Base-by-base conservation (phyloP, 2,329 filamentous ascomycete species). In the Fusarium buxicola region DNA sequence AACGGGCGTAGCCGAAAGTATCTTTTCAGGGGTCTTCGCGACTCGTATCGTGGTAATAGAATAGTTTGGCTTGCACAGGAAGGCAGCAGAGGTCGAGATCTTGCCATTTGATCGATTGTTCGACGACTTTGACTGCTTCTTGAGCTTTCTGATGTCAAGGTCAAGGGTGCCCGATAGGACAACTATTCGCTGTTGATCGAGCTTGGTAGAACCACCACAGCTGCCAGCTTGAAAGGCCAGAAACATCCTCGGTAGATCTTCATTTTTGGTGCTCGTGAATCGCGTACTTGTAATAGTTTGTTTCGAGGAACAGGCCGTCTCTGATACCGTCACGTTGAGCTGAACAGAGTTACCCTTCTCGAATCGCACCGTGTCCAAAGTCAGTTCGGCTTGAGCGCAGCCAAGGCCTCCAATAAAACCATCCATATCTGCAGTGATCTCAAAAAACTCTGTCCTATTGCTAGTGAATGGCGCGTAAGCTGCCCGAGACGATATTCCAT, bases 401-500 rank as follows among this genome's bases (percentile, higher is more conserved):
- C 72, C 69, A 5, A 79, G 60, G 0, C 62, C 62, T 6, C 70
- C 69, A 5, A 69, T 60, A 13, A 79, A 75, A 6, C 77, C 76
- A 25, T 77, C 71, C 1, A 80, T 75, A 1, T 63, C 70, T 6
- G 75, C 73, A 13, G 63, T 65, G 8, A 77, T 47, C 12, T 69
- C 64, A 15, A 52, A 16, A 18, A 66, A 13, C 63, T 73, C 15
- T 62, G 68, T 49, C 12, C 70, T 43, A 15, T 72, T 55, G 36
- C 59, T 61, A 10, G 58, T 41, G 31, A 79, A 78, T 2, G 71
- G 68, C 30, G 77, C 74, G 30, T 75, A 78, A 6, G 77, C 76
- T 44, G 72, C 74, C n/a, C 67, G 60, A 12, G 63, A 41, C 8
- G 75, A 72, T 2, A 73, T 62, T 4, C 77, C 77, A 4, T 74